Evolutionary conservation across 2,329 filamentous ascomycete genomes (phyloP), one percentile per base, ranked within the genome.

Genomic region (Elsinoe perseae): DNA sequence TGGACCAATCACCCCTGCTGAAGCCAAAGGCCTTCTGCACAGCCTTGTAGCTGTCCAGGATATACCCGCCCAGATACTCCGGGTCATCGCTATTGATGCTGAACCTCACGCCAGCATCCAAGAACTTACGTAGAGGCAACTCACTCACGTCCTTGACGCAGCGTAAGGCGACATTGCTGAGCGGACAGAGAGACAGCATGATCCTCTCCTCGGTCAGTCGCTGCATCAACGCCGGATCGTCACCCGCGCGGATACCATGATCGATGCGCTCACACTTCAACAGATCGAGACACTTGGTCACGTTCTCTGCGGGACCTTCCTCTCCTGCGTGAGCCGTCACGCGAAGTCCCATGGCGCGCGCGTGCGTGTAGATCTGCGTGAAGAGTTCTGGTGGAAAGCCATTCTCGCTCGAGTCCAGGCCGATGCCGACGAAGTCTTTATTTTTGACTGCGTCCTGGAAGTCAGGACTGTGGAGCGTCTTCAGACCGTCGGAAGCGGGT

Each of bases 281-380:
- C 27, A 75, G 65, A 61, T 86, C 80, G 38, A 90, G 72, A 1
- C 86, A 83, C 23, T 76, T 75, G 21, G 72, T 70, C 62, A 92
- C 84, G 69, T 86, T 89, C 4, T 74, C 75, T 2, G 83, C 71
- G 14, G 85, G 84, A 0, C 84, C 86, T 66, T 91, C 87, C 68
- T 91, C 87, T 54, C 87, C 86, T 2, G 84, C 86, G 67, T 91
- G 87, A 2, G 86, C 82, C 0, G 87, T 91, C n/a, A 82, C 74
- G 25, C 75, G 72, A 52, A 86, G 75, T 0, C 81, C 80, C 25
- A 73, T 72, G 23, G 69, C 68, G 54, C 71, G 69, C 0, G 81
- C 84, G 18, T 76, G 73, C 1, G 66, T 70, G 64, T 84, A 92
- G 34, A 87, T 72, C 34, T 81, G 76, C 52, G 75, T 72, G 71